These are phyloP conservation scores for Diospyros lotus DNA, from an alignment of 148 eudicot genomes.

Conservation along the genomic window DNA sequence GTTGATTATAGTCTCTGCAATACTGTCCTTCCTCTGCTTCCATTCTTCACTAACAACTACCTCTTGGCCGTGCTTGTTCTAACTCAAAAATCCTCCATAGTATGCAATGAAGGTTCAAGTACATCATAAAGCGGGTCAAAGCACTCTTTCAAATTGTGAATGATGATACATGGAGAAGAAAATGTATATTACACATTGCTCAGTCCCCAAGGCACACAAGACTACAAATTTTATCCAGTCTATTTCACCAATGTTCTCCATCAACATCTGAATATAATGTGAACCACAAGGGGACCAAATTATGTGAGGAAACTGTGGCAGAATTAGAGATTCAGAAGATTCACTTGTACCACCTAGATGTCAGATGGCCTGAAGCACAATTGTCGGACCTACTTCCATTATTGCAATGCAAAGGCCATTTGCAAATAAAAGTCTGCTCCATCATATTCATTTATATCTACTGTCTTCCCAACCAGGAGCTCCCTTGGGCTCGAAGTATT, in stretches of 20 bases:
- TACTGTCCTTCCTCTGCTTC: constrained; percentile 42
- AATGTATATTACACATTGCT: constrained; percentile 27
- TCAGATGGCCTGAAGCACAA: constrained; percentile 43
- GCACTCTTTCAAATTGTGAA: neutral
- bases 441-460: constrained; percentile 41
- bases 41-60: constrained; percentile 36
- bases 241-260: constrained; percentile 45
- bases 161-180: constrained; percentile 11
- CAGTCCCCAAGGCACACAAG: constrained; percentile 37
- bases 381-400: constrained; percentile 33
- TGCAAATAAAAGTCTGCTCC: constrained; percentile 33
- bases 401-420: constrained; percentile 31
- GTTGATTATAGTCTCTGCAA: constrained; percentile 23
- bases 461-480: constrained; percentile 35
- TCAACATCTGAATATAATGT: constrained; percentile 37
- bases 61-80: constrained; percentile 28
- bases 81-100: constrained; percentile 28
- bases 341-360: constrained; percentile 45
- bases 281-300: constrained; percentile 55
- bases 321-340: constrained; percentile 35
- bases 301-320: constrained; percentile 34
- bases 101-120: constrained; percentile 35
- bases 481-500: constrained; percentile 48
- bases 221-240: constrained; percentile 49
- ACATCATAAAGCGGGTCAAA: constrained; percentile 26